Evolutionary conservation across 495 filamentous ascomycete species (phyloP), one percentile per base, ranked within the genome.

Genomic region (Podospora conica): DNA sequence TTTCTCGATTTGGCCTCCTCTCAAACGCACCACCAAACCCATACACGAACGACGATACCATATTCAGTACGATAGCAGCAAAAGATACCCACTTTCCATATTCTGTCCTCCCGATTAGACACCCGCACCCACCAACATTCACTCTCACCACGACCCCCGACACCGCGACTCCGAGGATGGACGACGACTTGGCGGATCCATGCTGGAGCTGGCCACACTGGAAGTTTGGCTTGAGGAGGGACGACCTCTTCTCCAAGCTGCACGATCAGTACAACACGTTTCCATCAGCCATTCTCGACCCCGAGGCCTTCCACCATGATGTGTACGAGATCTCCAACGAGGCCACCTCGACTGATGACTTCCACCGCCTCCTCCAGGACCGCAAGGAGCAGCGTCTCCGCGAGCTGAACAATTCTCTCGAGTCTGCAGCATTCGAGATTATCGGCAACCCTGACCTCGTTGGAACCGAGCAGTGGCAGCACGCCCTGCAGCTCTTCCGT

Each of bases 351-450:
- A 60, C 67, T 66, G 79, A 80, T 64, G 81, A 83, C 66, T 80
- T 83, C 68, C 74, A 82, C 67, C 73, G 69, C 10, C 69, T 82
- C n/a, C 72, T 83, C 64, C 72, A 74, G 57, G 73, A 74, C 33
- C 80, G 81, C 67, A 81, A 81, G 75, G 68, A 80, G 53, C 77
- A 78, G 54, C 78, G 81, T 8, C 73, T 83, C 25, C 71, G 73
- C 55, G 80, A 83, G 69, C 66, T 83, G 63, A 80, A 83, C 68
- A 66, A 78, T 24, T 78, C 75, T 25, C 74, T 83, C 63, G 76
- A 82, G 66, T 80, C 79, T 33, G 80, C 80, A 31, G 77, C 81
- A n/a, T 71, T 81, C 64, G 79, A 83, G 71, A 83, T 83, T 65
- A 79, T 83, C 63, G 80, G 74, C 66, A 83, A 82, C 72, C 81